These are phyloP conservation scores for Chimonanthus praecox DNA, from an alignment of 164 flowering plant species.

Conservation along the genomic window DNA sequence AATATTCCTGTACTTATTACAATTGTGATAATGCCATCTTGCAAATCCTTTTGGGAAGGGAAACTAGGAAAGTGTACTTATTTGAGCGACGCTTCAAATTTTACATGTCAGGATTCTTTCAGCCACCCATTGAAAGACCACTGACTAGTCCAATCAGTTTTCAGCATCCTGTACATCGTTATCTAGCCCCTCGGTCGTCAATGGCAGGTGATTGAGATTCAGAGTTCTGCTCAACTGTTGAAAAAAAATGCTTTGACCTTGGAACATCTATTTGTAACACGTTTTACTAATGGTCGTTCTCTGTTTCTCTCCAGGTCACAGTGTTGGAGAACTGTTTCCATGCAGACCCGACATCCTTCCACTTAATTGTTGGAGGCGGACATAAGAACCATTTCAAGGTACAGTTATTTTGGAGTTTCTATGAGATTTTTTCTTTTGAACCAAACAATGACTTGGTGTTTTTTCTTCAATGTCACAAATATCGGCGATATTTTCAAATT, in stretches of 20 bases:
- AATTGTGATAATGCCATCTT: too few relatives aligned
- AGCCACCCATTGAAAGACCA: conserved; percentile 58
- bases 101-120: conserved; percentile 53
- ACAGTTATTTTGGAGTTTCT: too few relatives aligned
- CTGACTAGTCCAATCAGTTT: conserved; percentile 38
- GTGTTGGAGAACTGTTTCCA: conserved; percentile 54
- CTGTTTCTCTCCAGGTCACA: conserved; percentile 44
- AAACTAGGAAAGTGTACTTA: neutral
- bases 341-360: conserved; percentile 55
- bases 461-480: too few relatives aligned
- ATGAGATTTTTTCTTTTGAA: neutral
- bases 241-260: neutral
- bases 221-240: neutral
- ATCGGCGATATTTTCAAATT: too few relatives aligned
- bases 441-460: neutral
- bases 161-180: conserved; percentile 44
- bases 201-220: conserved; percentile 39
- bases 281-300: neutral
- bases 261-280: neutral
- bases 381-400: conserved; percentile 22
- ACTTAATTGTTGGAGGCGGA: conserved; percentile 69
- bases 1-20: too few relatives aligned
- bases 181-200: conserved; percentile 49
- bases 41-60: neutral
- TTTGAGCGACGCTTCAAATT: neutral